Base-by-base conservation (phyloP, 768 basidiomycete species). In the Amanita rubescens region DNA sequence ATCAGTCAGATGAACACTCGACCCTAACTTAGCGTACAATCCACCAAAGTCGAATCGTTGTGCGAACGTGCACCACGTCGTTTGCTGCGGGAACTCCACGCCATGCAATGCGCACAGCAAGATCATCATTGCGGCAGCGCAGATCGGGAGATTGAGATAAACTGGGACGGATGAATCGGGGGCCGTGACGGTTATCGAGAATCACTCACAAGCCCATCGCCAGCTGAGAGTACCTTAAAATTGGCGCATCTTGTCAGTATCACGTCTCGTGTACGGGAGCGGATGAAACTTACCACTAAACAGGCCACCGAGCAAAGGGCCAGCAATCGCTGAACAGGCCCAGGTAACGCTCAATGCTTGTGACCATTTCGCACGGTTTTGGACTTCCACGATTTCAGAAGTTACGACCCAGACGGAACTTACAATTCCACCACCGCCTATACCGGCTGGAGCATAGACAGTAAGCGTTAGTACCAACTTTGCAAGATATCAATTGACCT, bases 361-460 rank as follows among this genome's bases (percentile, higher is more conserved):
- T 10, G 87, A 89, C 90, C 88, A 92, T 65, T 82, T 88, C 46
- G 88, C 84, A 54, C 87, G 80, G 55, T 77, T 71, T 56, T 71
- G 74, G 25, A 81, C 75, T 65, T 84, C 81, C 38, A 92, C 90
- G 55, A 93, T 82, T 65, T 93, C 90, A 58, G 89, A 79, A 42
- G 87, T 90, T 55, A 93, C 84, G 20, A 88, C 81, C 90, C 90
- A 92, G 33, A 92, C 89, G 39, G 85, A 78, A 63, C 81, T 81
- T 54, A 91, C 90, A 58, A 93, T 90, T 8, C 90, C 90, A 33
- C 90, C 90, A 14, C 85, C 90, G n/a, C 90, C 90, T 55, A 89
- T 73, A 39, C 90, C 90, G 55, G 88, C 85, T 76, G 50, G 48
- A 43, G 49, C 57, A 24, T 44, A 45, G 39, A 33, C 51, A 34